Conservation (phyloP, 1,284 basidiomycete species). For the Abortiporus biennis region DNA sequence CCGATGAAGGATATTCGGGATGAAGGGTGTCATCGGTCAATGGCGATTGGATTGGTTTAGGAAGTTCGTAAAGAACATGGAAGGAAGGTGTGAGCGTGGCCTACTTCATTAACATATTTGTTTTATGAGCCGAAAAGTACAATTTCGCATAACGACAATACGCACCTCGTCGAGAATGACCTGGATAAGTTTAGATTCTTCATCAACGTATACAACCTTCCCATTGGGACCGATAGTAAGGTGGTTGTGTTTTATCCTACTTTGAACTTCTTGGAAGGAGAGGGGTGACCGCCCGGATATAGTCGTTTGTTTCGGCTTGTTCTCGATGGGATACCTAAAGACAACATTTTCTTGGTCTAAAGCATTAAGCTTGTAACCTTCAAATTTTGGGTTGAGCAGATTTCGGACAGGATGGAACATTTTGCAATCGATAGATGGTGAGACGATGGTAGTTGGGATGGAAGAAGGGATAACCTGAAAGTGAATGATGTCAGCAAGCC, state of each 20-base stretch:
- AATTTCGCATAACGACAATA: constrained; percentile 6
- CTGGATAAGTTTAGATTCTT: constrained; percentile 54
- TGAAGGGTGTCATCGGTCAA: constrained; percentile 31
- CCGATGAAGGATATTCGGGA: constrained; percentile 74
- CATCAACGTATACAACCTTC: constrained; percentile 68
- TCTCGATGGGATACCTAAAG: constrained; percentile 41
- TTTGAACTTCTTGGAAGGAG: constrained; percentile 77
- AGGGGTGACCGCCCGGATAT: constrained; percentile 53
- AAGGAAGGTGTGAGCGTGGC: constrained; percentile 48
- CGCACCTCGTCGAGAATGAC: constrained; percentile 57
- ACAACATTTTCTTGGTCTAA: constrained; percentile 51
- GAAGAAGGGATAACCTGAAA: no score
- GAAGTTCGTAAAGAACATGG: constrained; percentile 53
- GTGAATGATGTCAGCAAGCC: neutral
- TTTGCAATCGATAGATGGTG: neutral
- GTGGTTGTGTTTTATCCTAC: constrained; percentile 83
- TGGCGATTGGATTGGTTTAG: constrained; percentile 36
- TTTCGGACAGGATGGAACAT: constrained; percentile 32
- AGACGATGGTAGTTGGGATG: neutral
- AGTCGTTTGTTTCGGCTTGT: constrained; percentile 54
- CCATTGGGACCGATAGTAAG: constrained; percentile 43
- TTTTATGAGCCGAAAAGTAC: constrained; percentile 1
- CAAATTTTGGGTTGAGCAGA: constrained; percentile 78
- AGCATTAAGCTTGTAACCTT: constrained; percentile 72
- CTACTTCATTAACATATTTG: constrained; percentile 32